Evolutionary conservation across 306 rosid species (phyloP).

Genomic region (Vigna hirtella): DNA sequence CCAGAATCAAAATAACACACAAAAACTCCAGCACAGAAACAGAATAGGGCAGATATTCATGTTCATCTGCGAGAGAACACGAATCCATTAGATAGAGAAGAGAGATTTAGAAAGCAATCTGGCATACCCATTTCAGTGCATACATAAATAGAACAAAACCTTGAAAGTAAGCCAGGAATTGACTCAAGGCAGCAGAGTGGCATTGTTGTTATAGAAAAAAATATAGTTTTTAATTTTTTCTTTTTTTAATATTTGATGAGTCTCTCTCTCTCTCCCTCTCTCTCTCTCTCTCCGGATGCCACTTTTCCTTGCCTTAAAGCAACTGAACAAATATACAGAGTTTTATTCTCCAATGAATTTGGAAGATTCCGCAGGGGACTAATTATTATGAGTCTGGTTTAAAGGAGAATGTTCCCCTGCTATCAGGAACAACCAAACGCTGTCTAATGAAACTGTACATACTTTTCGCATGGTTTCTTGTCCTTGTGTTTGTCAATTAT

Average conservation of each 20-base stretch:
- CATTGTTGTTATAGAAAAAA: constrained; percentile 53
- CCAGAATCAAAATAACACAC: constrained; percentile 35
- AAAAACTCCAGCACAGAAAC: constrained; percentile 18
- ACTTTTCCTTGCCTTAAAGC: constrained; percentile 44
- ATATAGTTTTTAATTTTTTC: not conserved
- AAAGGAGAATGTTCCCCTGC: constrained; percentile 57
- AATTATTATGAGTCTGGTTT: constrained; percentile 48
- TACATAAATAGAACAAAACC: constrained; percentile 51
- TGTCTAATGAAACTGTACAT: constrained; percentile 33
- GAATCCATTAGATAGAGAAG: constrained; percentile 46
- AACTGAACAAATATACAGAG: constrained; percentile 54
- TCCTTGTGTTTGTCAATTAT: not conserved
- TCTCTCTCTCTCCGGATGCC: constrained; percentile 14
- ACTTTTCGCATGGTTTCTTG: constrained; percentile 36
- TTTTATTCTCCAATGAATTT: constrained; percentile 78
- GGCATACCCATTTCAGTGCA: constrained; percentile 58
- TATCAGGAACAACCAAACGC: constrained; percentile 48
- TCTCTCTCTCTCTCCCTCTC: constrained; percentile 22
- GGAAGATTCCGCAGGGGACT: constrained; percentile 68
- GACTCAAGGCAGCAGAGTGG: constrained; percentile 54
- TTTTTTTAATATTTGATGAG: constrained; percentile 40
- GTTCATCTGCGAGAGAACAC: constrained; percentile 44
- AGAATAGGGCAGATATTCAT: constrained; percentile 42
- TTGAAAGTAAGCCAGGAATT: constrained; percentile 59
- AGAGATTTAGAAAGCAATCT: constrained; percentile 38